Evolutionary conservation across 768 basidiomycete genomes (phyloP), one percentile per base, ranked within the genome.

Genomic region (Austroboletus festivus): DNA sequence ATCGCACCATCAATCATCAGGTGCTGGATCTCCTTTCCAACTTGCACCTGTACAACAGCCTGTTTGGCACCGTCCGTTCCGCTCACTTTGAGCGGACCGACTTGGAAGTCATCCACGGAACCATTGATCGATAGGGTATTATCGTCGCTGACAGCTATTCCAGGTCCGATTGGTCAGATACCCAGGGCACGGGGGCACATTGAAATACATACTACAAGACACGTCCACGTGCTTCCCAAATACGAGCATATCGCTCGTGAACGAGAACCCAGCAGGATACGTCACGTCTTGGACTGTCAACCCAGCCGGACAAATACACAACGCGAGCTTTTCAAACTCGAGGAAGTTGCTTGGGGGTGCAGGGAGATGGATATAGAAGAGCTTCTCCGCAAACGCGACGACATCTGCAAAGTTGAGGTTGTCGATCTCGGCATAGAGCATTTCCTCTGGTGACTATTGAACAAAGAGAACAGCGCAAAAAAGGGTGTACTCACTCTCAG

Each of bases 231-330:
- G 38, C 33, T 43, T 44, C 2, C 51, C 47, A 20, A 52, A 52
- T 13, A 52, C 0, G 18, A 35, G 21, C 51, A 52, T 52, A 26
- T 43, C 22, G n/a, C 46, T 40, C 18, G 34, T 31, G 30, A 44
- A 49, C 4, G 47, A 52, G n/a, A 52, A 48, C 15, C 51, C 51
- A 1, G 38, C 16, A 18, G 46, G 51, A 37, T 52, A 52, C 10
- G 21, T 19, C 9, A 48, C 38, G 11, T 22, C 47, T 11, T 47
- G 31, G 8, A 44, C 8, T 2, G 20, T 44, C 23, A 38, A 20
- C n/a, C 47, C 42, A 5, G 15, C 19, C 5, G 46, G 51, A 21
- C 42, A 48, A 20, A 52, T 22, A 31, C 23, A 48, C 16, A 44
- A 3, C 42, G 35, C 43, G 38, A 52, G 13, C 20, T 34, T 38